These are phyloP conservation scores for Papiliotrema fonsecae DNA, from an alignment of 1,284 basidiomycete species.

Conservation along the genomic window DNA sequence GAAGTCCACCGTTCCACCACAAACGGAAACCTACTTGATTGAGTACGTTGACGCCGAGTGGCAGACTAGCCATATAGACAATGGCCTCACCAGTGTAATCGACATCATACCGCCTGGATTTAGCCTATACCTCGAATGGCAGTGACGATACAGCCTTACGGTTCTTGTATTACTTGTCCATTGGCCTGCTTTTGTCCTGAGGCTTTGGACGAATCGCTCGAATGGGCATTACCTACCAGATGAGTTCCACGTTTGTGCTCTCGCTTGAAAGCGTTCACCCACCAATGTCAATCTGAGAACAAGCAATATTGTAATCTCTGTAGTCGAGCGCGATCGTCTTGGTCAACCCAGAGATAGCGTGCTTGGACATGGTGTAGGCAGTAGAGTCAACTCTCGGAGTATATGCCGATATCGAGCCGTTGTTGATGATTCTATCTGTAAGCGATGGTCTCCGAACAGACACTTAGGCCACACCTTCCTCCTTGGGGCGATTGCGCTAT, in stretches of 20 bases:
- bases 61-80: constrained; percentile 63
- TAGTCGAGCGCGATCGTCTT: constrained; percentile 70
- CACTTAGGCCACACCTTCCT: constrained; percentile 49
- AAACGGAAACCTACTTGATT: constrained; percentile 58
- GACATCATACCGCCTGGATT: constrained; percentile 57
- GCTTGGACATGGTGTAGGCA: constrained; percentile 68
- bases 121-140: too few species aligned
- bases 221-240: constrained; percentile 65
- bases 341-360: constrained; percentile 68
- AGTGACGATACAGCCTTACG: too few species aligned
- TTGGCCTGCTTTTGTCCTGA: constrained; percentile 60
- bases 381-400: constrained; percentile 58
- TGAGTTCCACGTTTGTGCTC: not conserved
- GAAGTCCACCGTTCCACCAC: too few species aligned
- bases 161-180: constrained; percentile 57
- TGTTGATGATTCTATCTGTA: constrained; percentile 63
- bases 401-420: constrained; percentile 70
- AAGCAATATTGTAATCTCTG: constrained; percentile 61
- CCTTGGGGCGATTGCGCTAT: constrained; percentile 64
- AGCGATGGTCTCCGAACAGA: not conserved
- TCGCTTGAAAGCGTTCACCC: constrained; percentile 6
- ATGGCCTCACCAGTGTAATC: constrained; percentile 63
- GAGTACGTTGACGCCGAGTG: constrained; percentile 62
- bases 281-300: constrained; percentile 74
- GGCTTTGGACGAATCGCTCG: constrained; percentile 52